Percentiles rank a stretch among this genome's conserved stretches.
Evolutionary conservation across 192 early-diverging fungal genomes (phyloP).

Genomic region (Gigaspora rosea): DNA sequence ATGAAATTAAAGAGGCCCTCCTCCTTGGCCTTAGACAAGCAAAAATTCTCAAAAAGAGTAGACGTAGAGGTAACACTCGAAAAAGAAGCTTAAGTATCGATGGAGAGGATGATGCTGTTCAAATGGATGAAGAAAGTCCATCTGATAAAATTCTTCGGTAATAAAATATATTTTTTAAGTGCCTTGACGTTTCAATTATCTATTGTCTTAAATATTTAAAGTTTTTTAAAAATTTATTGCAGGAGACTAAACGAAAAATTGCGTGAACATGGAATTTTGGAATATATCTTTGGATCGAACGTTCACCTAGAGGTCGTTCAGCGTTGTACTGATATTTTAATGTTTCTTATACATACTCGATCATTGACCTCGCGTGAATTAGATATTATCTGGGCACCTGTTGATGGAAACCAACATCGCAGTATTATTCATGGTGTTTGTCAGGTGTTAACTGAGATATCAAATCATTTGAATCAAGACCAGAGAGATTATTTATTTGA

Average conservation of each 20-base stretch:
- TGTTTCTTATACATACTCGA: conserved; percentile 44
- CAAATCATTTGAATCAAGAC: conserved; percentile 39
- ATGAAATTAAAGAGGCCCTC: conserved; percentile 48
- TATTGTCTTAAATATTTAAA: no score
- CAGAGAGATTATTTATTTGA: conserved; percentile 40
- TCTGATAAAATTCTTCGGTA: conserved; percentile 30
- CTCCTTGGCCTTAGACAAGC: conserved; percentile 38
- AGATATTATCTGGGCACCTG: conserved; percentile 47
- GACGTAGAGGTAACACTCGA: conserved; percentile 38
- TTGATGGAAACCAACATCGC: conserved; percentile 52
- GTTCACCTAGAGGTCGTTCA: conserved; percentile 54
- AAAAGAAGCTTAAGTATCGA: conserved; percentile 34
- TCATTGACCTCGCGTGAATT: conserved; percentile 41
- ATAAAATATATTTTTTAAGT: not conserved
- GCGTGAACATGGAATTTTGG: conserved; percentile 41
- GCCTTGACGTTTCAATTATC: not conserved
- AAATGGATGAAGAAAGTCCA: conserved; percentile 7
- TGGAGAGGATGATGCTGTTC: conserved; percentile 16
- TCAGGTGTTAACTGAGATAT: conserved; percentile 47
- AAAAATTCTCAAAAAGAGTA: conserved; percentile 37
- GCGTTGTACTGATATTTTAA: conserved; percentile 45
- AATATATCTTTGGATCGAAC: conserved; percentile 50
- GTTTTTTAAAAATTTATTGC: not conserved
- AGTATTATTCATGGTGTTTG: conserved; percentile 50
- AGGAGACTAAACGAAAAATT: conserved; percentile 41